A percentile compares a stretch with the other conserved stretches of the same genome.
Evolutionary conservation across 257 asterid species (phyloP).

Genomic region (Rubia yunnanensis): DNA sequence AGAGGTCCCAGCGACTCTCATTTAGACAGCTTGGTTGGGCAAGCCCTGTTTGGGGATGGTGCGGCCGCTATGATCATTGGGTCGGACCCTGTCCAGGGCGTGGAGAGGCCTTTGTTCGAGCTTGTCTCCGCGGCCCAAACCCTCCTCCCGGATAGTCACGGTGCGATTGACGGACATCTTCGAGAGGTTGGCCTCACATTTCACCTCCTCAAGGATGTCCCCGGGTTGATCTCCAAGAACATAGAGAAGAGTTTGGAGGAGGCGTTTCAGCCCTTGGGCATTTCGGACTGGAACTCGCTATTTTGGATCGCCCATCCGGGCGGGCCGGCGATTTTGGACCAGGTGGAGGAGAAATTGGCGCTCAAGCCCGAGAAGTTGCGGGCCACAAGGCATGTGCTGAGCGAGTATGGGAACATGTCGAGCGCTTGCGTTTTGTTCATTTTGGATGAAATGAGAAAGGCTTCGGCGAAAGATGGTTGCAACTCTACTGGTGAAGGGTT

Average conservation of each 20-base stretch:
- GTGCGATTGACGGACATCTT: conserved; percentile 45
- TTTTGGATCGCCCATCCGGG: conserved; percentile 80
- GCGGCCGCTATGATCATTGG: conserved; percentile 53
- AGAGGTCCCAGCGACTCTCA: conserved; percentile 55
- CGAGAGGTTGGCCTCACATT: conserved; percentile 57
- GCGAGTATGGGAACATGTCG: conserved; percentile 65
- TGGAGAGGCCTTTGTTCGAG: conserved; percentile 50
- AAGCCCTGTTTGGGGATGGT: conserved; percentile 55
- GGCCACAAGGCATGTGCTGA: conserved; percentile 44
- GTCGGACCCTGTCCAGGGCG: conserved; percentile 31
- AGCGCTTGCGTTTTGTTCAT: conserved; percentile 55
- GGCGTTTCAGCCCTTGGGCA: conserved; percentile 43
- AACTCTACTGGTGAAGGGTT: conserved; percentile 62
- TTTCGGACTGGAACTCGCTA: conserved; percentile 59
- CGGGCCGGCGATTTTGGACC: conserved; percentile 60
- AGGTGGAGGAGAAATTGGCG: conserved; percentile 41
- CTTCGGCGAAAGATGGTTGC: conserved; percentile 42
- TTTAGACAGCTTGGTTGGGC: conserved; percentile 49
- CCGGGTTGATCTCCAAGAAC: conserved; percentile 42
- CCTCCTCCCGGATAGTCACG: conserved; percentile 44
- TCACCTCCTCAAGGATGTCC: conserved; percentile 41
- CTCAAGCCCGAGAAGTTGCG: conserved; percentile 40
- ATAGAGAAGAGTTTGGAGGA: conserved; percentile 38
- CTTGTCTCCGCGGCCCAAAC: conserved; percentile 52
- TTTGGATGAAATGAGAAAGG: conserved; percentile 63